Percentiles rank a stretch among this genome's conserved stretches.
Evolutionary conservation across 1,284 basidiomycete genomes (phyloP).

Genomic region (Inonotus hispidus): DNA sequence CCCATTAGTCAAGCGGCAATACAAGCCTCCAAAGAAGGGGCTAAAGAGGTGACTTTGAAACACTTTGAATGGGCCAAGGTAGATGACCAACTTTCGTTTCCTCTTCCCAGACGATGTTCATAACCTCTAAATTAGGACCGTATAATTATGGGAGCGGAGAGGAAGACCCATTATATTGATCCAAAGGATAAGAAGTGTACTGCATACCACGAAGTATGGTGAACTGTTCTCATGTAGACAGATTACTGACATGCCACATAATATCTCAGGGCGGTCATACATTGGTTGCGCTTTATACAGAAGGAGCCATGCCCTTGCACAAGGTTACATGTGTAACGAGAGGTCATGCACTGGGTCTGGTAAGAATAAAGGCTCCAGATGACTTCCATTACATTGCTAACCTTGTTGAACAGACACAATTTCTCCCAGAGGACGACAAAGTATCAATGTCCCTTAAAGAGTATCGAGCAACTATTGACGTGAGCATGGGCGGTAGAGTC

Average conservation of each 20-base stretch:
- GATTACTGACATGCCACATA: neutral
- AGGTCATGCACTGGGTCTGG: slow-evolving; percentile 86
- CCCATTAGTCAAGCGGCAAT: slow-evolving; percentile 75
- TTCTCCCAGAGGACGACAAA: slow-evolving; percentile 81
- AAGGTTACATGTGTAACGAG: slow-evolving; percentile 95
- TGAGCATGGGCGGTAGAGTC: slow-evolving; percentile 88
- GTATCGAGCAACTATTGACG: slow-evolving; percentile 79
- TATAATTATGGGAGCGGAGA: slow-evolving; percentile 92
- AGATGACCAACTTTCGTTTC: slow-evolving; percentile 18
- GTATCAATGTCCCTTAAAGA: slow-evolving; percentile 67
- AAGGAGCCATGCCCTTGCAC: slow-evolving; percentile 91
- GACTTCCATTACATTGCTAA: neutral
- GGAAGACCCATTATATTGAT: slow-evolving; percentile 83
- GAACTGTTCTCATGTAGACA: slow-evolving; percentile 9
- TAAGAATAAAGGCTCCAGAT: slow-evolving; percentile 35
- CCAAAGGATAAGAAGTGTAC: slow-evolving; percentile 82
- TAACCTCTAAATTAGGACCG: slow-evolving; percentile 53
- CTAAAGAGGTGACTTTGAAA: slow-evolving; percentile 62
- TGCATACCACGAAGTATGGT: slow-evolving; percentile 83
- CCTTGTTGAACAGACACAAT: slow-evolving; percentile 58
- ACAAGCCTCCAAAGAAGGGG: slow-evolving; percentile 82
- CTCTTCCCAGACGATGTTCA: neutral
- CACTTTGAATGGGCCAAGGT: slow-evolving; percentile 97
- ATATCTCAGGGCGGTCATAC: slow-evolving; percentile 78
- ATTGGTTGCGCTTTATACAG: slow-evolving; percentile 84